phyloP scores from a whole-genome alignment of 2,329 filamentous ascomycete genomes.

The Lecanicillium sp. region DNA sequence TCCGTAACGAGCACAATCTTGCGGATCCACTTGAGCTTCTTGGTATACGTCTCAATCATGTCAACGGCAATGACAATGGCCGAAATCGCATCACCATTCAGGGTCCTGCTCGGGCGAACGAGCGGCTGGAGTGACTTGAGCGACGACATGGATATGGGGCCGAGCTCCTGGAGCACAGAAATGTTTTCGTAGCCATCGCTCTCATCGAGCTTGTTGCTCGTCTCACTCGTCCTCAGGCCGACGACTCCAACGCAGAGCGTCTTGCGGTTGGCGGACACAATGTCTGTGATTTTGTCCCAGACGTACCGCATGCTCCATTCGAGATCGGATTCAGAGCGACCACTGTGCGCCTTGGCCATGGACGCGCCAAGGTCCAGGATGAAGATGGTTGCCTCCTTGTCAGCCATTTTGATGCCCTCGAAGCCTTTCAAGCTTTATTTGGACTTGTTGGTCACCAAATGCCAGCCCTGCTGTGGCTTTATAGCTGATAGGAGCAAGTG shows the following conservation, averaged over 20 bases:
- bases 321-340: conserved; percentile 69
- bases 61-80: conserved; percentile 79
- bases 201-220: conserved; percentile 58
- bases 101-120: conserved; percentile 60
- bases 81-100: conserved; percentile 76
- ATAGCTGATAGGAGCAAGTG: too few relatives aligned
- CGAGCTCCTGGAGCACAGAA: conserved; percentile 64
- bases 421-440: too few relatives aligned
- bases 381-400: conserved; percentile 89
- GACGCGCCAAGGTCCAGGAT: conserved; percentile 81
- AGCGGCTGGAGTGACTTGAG: conserved; percentile 55
- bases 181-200: conserved; percentile 77
- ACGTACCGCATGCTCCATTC: conserved; percentile 88
- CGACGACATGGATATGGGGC: conserved; percentile 55
- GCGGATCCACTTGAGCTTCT: conserved; percentile 72
- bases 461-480: too few relatives aligned
- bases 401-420: conserved; percentile 77
- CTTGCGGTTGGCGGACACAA: conserved; percentile 58
- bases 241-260: conserved; percentile 70
- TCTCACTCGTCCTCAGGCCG: conserved; percentile 73
- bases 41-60: conserved; percentile 75
- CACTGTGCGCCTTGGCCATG: conserved; percentile 68
- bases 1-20: conserved; percentile 83
- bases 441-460: too few relatives aligned
- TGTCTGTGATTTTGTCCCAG: conserved; percentile 80